These are phyloP conservation scores for Phytophthora rubi DNA, from an alignment of 352 stramenopile species.

Conservation along the genomic window DNA sequence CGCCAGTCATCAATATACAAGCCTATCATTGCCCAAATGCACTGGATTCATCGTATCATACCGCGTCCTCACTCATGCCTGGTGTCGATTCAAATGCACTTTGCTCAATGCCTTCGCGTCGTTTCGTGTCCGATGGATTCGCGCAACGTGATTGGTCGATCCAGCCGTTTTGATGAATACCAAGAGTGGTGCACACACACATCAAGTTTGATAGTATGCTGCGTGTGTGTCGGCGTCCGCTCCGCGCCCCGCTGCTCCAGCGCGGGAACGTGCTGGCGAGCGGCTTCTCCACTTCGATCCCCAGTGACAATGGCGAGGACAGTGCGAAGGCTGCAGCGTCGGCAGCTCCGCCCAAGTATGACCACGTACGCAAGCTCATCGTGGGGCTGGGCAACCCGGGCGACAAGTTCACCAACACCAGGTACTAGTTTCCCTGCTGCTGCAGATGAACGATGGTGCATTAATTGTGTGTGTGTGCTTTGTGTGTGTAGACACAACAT, in stretches of 20 bases:
- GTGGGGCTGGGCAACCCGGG: conserved; percentile 88
- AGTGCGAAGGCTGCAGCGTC: conserved; percentile 1
- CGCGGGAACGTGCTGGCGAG: conserved; percentile 14
- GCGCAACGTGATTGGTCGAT: not conserved
- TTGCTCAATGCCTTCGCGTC: conserved; percentile 12
- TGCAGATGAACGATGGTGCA: not conserved
- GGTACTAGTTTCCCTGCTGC: conserved; percentile 37
- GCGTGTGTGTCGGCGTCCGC: conserved; percentile 16
- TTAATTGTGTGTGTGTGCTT: not conserved
- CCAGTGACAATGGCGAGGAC: not conserved
- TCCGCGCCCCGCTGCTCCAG: conserved; percentile 5
- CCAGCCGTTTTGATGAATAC: not conserved
- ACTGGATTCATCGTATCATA: conserved; percentile 16
- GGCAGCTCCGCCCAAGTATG: conserved; percentile 46
- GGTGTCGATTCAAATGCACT: not conserved
- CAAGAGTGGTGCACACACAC: not conserved
- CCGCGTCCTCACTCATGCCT: conserved; percentile 58
- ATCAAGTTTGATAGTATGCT: conserved; percentile 17
- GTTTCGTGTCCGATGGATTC: conserved; percentile 16
- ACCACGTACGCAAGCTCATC: conserved; percentile 80
- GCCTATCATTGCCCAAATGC: not conserved
- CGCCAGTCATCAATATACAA: not conserved
- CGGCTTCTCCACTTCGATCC: conserved; percentile 19
- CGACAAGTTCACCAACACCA: conserved; percentile 81
- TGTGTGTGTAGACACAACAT: conserved; percentile 77